Base-by-base conservation (phyloP, 306 rosid species). In the Prinsepia uniflora region DNA sequence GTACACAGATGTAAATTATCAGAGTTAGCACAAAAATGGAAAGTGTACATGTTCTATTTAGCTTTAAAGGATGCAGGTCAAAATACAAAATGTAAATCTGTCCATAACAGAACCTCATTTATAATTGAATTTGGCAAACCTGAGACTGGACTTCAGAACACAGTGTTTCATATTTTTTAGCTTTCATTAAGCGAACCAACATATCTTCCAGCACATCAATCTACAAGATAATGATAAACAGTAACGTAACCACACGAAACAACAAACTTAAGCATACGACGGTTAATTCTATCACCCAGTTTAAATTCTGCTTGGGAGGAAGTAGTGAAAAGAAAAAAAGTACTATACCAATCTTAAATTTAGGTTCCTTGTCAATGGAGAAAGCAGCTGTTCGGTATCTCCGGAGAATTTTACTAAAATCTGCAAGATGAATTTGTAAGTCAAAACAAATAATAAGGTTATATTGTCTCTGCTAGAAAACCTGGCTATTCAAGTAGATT, bases 91-190 rank as follows among this genome's bases (percentile, higher is more conserved):
- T 60, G 56, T 41, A 64, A 56, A 65, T 49, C 67, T 53, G 53
- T 56, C 65, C 71, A 63, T 18, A 71, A 72, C 65, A 62, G 18
- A 78, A 63, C 78, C 20, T 43, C 48, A 63, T 60, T 76, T 49
- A 48, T 54, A 30, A 69, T 42, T 7, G 63, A 73, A 69, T 76
- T 72, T 45, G 68, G 76, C 81, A 84, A 57, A 94, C 98, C 98
- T 90, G 89, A 74, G 89, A 84, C 65, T 78, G 86, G 78, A 91
- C 78, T 68, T 82, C 90, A 63, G 91, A 83, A 82, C 85, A 78
- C 49, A 94, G 76, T 45, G 74, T 74, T 78, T 86, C 90, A 48
- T 72, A 79, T 79, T 86, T 85, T 80, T 79, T 87, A 81, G 80
- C 75, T 75, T 85, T 86, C 85, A 73, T 74, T 56, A 75, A 83